Evolutionary conservation across 1,284 basidiomycete genomes (phyloP), one percentile per base, ranked within the genome.

Genomic region (Ceratobasidium sp.): DNA sequence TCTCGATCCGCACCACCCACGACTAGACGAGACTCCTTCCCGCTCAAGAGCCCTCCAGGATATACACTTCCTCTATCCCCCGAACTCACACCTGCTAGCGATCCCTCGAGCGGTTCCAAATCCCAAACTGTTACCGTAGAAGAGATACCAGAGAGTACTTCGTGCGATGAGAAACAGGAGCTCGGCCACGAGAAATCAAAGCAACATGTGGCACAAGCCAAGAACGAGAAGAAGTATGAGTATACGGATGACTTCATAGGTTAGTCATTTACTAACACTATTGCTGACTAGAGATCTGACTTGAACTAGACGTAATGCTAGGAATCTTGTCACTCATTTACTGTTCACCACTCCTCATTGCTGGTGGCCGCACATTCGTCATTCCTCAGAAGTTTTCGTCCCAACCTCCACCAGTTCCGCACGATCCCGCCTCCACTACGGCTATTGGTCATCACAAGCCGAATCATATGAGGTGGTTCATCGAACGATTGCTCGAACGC

Each of bases 191-290:
- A 65, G 60, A 65, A 65, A 29, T 4, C 47, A 5, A 40, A 42
- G 6, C 5, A 29, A 22, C 34, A 53, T 22, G 31, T 38, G 12
- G 25, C 6, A 15, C 20, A 25, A 15, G 7, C 49, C 5, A 52
- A 65, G 35, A 38, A 25, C 42, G 13, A 25, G 7, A 65, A 65
- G 49, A 65, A 65, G 49, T 65, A 65, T n/a, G 60, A 65, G 34
- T 40, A 29, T 27, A 65, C 60, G n/a, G 60, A 65, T 42, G 60
- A 65, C 43, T 65, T 65, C 49, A 65, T 65, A 52, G 60, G 60
- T 53, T 15, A 65, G 60, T 49, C 25, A 27, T 31, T 22, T 27
- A 10, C 12, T 27, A 15, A 3, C 58, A 29, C 60, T 38, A 17
- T 3, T 13, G 49, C 35, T 53, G 22, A 52, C 49, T 17, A 31